Percentiles rank a stretch among this genome's conserved stretches.
Evolutionary conservation across 1,284 basidiomycete species (phyloP).

Genomic region (Trichosporon inkin): DNA sequence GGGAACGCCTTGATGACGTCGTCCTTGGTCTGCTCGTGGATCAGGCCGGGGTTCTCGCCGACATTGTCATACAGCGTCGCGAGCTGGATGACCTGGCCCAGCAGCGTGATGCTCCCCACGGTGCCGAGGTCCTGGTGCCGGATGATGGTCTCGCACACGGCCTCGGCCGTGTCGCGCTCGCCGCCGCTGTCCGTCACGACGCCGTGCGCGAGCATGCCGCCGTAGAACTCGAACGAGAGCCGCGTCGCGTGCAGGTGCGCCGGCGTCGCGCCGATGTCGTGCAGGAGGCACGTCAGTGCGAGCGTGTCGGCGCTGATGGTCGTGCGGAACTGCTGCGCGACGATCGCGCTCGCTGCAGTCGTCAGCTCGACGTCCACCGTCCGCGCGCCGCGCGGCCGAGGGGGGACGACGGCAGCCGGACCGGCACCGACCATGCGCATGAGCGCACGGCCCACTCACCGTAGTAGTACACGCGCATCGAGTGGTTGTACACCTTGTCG

Average conservation of each 20-base stretch:
- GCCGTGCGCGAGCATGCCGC: conserved; percentile 29
- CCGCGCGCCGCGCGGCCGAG: not conserved
- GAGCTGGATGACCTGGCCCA: conserved; percentile 25
- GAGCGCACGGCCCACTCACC: conserved; percentile 6
- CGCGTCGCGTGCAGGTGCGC: conserved; percentile 56
- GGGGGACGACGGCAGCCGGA: too few relatives aligned
- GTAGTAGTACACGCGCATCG: conserved; percentile 53
- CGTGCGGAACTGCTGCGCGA: conserved; percentile 12
- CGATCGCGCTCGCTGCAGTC: conserved; percentile 18
- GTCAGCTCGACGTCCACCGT: not conserved
- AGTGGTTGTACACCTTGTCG: conserved; percentile 56
- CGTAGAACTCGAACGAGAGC: conserved; percentile 58
- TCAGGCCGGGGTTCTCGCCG: conserved; percentile 17
- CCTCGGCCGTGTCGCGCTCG: conserved; percentile 55
- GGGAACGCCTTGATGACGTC: conserved; percentile 20
- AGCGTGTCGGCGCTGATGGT: conserved; percentile 56
- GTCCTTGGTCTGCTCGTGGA: conserved; percentile 23
- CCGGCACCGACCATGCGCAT: not conserved
- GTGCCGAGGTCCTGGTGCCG: conserved; percentile 60
- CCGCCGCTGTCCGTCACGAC: conserved; percentile 50
- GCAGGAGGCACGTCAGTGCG: conserved; percentile 57
- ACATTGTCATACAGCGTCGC: conserved; percentile 31
- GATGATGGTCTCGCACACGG: conserved; percentile 59
- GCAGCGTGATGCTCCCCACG: conserved; percentile 38
- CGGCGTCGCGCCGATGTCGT: conserved; percentile 59